Evolutionary conservation across 768 basidiomycete genomes (phyloP), one percentile per base, ranked within the genome.

Genomic region (Tulasnella sp.): DNA sequence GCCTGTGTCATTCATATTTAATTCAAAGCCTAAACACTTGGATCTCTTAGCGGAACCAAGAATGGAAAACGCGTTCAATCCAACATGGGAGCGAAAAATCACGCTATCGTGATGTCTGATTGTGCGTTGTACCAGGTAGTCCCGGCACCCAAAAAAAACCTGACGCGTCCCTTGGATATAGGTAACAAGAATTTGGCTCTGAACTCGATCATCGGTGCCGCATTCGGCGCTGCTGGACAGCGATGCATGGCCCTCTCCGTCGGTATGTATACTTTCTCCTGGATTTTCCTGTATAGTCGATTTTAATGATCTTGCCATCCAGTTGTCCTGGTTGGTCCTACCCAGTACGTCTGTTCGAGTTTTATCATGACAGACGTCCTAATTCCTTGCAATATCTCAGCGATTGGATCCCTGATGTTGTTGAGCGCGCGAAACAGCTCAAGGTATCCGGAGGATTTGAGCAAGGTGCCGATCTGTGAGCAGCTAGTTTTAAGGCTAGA

Each of bases 181-280:
- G 93, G 93, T 21, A 98, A 95, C 74, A 89, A 86, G 71, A 94
- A 96, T 65, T 77, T 89, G 26, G 83, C 92, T 10, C 73, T 98
- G 38, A 97, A 97, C 72, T 91, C 93, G 0, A 83, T 97, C 53
- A 75, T 91, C 52, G 94, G 94, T 13, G 93, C 94, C 43, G 94
- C 92, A 3, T 97, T 96, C 65, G 94, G 94, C 56, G 95, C 95
- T 64, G 95, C 95, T 29, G 95, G 95, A 11, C 95, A 98, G 70
- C 81, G 96, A 60, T 98, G 94, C 74, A 97, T 96, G 94, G 94
- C 92, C 11, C 74, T 95, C 44, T 95, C 92, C 11, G 91, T 94
- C 30, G 87, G 90, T 86, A 63, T 67, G 83, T 51, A 9, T 48
- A 15, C 4, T 38, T 7, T 38, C 5, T 15, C 8, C 24, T 32